Evolutionary conservation across 2,329 filamentous ascomycete genomes (phyloP).

Genomic region (Neofusicoccum cordaticola): DNA sequence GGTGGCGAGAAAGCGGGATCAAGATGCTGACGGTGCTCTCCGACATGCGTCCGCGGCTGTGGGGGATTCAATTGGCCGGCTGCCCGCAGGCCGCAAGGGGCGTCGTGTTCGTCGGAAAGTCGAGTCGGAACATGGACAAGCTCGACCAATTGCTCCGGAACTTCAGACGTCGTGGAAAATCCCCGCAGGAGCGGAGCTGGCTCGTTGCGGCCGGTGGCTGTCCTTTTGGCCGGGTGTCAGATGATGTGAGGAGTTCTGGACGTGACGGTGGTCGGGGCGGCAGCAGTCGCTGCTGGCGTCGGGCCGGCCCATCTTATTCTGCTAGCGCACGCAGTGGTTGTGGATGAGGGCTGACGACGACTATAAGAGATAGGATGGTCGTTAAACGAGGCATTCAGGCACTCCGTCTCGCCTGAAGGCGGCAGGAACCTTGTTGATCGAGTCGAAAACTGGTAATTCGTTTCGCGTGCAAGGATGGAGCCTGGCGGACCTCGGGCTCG

Average conservation of each 20-base stretch:
- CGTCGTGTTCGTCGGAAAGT: not conserved
- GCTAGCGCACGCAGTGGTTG: not conserved
- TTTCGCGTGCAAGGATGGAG: not conserved
- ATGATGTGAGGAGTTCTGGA: not conserved
- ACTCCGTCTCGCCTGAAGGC: not conserved
- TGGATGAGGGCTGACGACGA: not conserved
- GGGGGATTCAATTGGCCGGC: not conserved
- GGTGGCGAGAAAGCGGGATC: not conserved
- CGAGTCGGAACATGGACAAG: not conserved
- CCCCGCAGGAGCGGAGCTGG: not conserved
- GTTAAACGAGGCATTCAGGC: not conserved
- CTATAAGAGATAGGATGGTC: not conserved
- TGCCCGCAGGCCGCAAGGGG: not conserved
- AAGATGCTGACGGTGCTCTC: not conserved
- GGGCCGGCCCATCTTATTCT: not conserved
- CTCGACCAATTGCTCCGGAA: not conserved
- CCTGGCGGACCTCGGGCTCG: not conserved
- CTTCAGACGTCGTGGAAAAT: conserved; percentile 5
- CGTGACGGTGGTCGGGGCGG: not conserved
- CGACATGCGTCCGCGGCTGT: not conserved
- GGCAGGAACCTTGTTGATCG: not conserved
- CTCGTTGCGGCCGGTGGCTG: not conserved
- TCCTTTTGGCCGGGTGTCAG: not conserved
- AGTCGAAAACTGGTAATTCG: not conserved
- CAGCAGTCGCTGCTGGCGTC: not conserved